These are phyloP conservation scores for Mangifera indica DNA, from an alignment of 345 rosid genomes.

Conservation along the genomic window DNA sequence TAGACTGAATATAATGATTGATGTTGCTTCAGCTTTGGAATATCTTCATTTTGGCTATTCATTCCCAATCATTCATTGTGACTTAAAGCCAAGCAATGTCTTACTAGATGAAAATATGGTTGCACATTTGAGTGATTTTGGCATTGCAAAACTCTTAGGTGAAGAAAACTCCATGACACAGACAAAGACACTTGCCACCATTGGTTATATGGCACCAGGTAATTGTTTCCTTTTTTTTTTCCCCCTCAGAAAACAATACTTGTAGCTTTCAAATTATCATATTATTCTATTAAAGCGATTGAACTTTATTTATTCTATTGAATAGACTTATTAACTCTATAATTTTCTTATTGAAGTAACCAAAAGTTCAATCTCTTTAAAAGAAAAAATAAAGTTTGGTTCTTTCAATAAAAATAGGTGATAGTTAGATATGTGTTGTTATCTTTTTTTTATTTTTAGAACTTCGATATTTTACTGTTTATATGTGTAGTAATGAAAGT, in stretches of 20 bases:
- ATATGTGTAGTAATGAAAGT: background rate
- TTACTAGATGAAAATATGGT: conserved; percentile 1
- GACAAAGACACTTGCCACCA: conserved; percentile 9
- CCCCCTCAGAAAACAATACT: background rate
- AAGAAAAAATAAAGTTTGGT: too few relatives aligned
- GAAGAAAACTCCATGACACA: background rate
- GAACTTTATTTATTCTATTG: background rate
- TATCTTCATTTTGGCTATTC: conserved; percentile 14
- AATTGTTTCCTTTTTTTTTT: background rate
- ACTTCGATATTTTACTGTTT: too few relatives aligned
- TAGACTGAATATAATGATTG: conserved; percentile 14
- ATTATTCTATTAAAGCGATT: too few relatives aligned
- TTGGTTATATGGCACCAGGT: conserved; percentile 17
- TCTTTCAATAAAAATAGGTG: too few relatives aligned
- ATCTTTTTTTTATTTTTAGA: too few relatives aligned
- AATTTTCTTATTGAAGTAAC: too few relatives aligned
- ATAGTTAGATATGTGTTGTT: too few relatives aligned
- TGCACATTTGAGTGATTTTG: conserved; percentile 7
- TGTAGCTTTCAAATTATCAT: too few relatives aligned
- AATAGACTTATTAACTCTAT: too few relatives aligned
- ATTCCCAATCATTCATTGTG: conserved; percentile 10
- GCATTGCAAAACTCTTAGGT: background rate
- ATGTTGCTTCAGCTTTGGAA: conserved; percentile 22
- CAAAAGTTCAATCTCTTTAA: background rate
- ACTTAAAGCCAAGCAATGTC: conserved; percentile 16